Percentiles rank a stretch among this genome's conserved stretches.
Conservation (phyloP, 2,329 filamentous ascomycete genomes). For the Orbilia oligospora region DNA sequence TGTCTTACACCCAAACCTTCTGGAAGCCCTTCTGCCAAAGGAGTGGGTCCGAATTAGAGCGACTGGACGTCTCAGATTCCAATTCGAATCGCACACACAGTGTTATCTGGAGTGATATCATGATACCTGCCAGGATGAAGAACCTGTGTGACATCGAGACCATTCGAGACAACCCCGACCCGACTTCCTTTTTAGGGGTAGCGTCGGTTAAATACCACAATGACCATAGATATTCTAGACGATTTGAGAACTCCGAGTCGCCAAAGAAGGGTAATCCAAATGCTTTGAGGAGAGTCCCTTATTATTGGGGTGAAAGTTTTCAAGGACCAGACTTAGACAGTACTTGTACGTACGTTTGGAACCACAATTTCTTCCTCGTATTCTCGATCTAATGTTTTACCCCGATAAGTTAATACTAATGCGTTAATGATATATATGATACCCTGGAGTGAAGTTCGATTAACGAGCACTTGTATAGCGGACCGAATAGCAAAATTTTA, state of each 20-base stretch:
- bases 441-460: not conserved
- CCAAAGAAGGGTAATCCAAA: not conserved
- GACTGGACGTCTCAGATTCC: not conserved
- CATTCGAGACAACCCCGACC: conserved; percentile 21
- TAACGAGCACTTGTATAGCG: not conserved
- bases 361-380: not conserved
- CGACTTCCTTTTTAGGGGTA: conserved; percentile 28
- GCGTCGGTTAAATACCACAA: not conserved
- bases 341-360: too few species aligned
- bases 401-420: conserved; percentile 19
- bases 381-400: not conserved
- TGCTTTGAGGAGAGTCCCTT: not conserved
- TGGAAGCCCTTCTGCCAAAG: not conserved
- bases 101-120: not conserved
- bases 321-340: not conserved
- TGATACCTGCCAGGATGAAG: conserved; percentile 32
- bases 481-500: too few species aligned
- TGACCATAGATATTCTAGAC: conserved; percentile 32
- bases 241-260: not conserved
- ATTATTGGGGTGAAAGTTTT: not conserved
- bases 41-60: too few species aligned
- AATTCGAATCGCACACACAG: too few species aligned
- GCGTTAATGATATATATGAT: not conserved
- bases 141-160: conserved; percentile 44
- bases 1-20: conserved; percentile 30